Base-by-base conservation (phyloP, 768 basidiomycete genomes). In the Boletus pseudo-olivaceus region DNA sequence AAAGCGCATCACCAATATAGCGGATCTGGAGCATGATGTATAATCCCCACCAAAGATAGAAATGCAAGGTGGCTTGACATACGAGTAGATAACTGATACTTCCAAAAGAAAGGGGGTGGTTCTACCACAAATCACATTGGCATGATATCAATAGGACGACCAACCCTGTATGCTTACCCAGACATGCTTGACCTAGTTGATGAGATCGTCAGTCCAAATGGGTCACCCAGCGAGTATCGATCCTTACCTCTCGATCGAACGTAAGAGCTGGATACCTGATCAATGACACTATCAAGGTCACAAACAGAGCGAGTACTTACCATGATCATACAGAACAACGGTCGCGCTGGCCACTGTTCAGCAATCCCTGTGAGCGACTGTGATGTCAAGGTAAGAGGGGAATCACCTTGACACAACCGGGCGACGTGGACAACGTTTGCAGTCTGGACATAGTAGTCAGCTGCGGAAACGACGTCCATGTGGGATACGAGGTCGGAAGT, bases 71-170 rank as follows among this genome's bases (percentile, higher is more conserved):
- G 6, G 23, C n/a, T 27, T 5, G n/a, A 65, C 60, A 26, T 51
- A 67, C 64, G 12, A 67, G 41, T 7, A 64, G 17, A 47, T 65
- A 65, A 23, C 19, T 49, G 12, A 66, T 47, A 29, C 53, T 61
- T 43, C 64, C 64, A 19, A 58, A 66, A 8, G 42, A 48, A 2
- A 30, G 20, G 12, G 29, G 34, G 2, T 38, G 33, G 2, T 46
- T 57, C 64, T 65, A 29, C 11, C 30, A n/a, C n/a, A n/a, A n/a
- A n/a, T n/a, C n/a, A n/a, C n/a, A 42, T 52, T 29, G 20, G 15
- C 8, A 7, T 46, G 27, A n/a, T 5, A 12, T 27, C 11, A 5
- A 53, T 27, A 39, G 40, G 15, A 34, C 26, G 15, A 19, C 14
- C 7, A 20, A n/a, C 0, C 11, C 1, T 2, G 20, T 3, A 4